phyloP scores from a whole-genome alignment of 1,139 yeast genomes.

The Kodamaea derodonti region DNA sequence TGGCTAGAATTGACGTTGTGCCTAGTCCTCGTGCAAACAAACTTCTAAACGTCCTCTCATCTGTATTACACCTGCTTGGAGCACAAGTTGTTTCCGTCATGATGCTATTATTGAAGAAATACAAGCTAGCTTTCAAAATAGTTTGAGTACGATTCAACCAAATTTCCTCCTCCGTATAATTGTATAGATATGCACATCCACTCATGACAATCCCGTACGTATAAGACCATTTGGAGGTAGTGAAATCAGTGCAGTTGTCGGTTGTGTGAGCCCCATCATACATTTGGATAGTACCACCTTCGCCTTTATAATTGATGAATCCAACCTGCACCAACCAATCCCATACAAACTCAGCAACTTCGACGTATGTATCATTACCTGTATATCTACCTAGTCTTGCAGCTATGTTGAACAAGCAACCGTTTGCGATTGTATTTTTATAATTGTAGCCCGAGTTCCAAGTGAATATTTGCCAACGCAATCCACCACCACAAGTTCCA shows the following conservation, averaged over 20 bases:
- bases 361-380: constrained; percentile 64
- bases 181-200: constrained; percentile 82
- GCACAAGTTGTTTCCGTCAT: constrained; percentile 81
- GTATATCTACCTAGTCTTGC: constrained; percentile 87
- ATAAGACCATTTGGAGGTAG: constrained; percentile 77
- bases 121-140: constrained; percentile 49
- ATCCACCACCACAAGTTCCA: constrained; percentile 74
- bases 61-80: constrained; percentile 62
- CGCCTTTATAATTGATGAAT: constrained; percentile 41
- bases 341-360: constrained; percentile 79
- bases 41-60: constrained; percentile 88
- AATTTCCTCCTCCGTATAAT: constrained; percentile 58
- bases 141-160: constrained; percentile 66
- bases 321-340: constrained; percentile 74
- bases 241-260: constrained; percentile 59
- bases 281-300: constrained; percentile 40
- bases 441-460: constrained; percentile 95
- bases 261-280: constrained; percentile 75
- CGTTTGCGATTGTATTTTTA: constrained; percentile 87
- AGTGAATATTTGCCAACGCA: constrained; percentile 93
- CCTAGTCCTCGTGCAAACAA: constrained; percentile 75
- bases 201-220: constrained; percentile 77
- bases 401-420: constrained; percentile 83
- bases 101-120: constrained; percentile 54
- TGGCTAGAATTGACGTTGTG: constrained; percentile 67